Conservation (phyloP, 2,329 filamentous ascomycete genomes). For the Talaromyces sp. region DNA sequence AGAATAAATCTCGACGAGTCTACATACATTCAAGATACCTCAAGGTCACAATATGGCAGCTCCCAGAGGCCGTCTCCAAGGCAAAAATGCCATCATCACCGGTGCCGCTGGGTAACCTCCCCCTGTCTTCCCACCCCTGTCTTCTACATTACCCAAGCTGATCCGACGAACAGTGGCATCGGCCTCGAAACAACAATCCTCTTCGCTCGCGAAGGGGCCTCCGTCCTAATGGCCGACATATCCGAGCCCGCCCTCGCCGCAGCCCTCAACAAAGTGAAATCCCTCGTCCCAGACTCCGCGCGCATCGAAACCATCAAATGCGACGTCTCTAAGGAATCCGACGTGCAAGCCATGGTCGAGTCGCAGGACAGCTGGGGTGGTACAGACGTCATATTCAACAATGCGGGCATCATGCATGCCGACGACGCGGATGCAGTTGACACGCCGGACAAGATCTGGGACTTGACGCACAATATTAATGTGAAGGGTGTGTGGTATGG, state of each 20-base stretch:
- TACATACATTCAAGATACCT: no score
- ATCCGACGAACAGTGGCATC: constrained; percentile 62
- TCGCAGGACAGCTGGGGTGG: constrained; percentile 80
- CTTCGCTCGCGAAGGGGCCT: constrained; percentile 84
- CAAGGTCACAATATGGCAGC: no score
- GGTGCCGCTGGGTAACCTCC: constrained; percentile 72
- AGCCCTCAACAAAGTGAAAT: constrained; percentile 71
- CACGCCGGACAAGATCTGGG: constrained; percentile 89
- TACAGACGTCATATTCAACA: constrained; percentile 93
- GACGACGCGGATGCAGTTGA: constrained; percentile 75
- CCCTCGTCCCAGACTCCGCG: constrained; percentile 63
- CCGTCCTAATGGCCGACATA: constrained; percentile 81
- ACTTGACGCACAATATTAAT: constrained; percentile 89
- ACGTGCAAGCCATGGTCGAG: constrained; percentile 73
- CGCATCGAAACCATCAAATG: constrained; percentile 64
- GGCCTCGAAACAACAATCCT: constrained; percentile 89
- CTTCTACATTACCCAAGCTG: background rate
- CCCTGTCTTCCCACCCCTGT: background rate
- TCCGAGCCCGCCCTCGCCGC: constrained; percentile 74
- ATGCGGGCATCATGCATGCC: constrained; percentile 94
- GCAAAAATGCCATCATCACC: constrained; percentile 74
- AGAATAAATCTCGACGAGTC: no score
- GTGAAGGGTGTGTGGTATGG: constrained; percentile 99
- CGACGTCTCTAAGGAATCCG: constrained; percentile 82
- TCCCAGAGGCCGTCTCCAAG: constrained; percentile 52